Evolutionary conservation across 179 eudicot genomes (phyloP).

Genomic region (Spergularia azorica): DNA sequence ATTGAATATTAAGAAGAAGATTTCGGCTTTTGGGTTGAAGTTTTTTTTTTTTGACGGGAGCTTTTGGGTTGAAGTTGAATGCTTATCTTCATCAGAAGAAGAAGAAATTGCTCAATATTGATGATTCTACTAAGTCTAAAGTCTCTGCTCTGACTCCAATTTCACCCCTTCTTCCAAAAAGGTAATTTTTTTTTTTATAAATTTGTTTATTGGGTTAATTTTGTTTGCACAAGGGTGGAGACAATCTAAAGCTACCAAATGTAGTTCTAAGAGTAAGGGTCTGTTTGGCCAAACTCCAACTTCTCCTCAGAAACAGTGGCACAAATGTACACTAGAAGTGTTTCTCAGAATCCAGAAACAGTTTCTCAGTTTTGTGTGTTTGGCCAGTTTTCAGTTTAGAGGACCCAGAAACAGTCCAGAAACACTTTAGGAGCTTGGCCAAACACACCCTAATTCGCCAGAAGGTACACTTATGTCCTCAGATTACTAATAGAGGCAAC

Average conservation of each 20-base stretch:
- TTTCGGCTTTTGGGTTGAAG: conserved; percentile 32
- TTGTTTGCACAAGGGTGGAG: conserved; percentile 26
- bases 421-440: too few relatives aligned
- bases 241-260: conserved; percentile 39
- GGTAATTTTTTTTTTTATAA: conserved; percentile 11
- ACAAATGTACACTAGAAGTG: too few relatives aligned
- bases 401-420: too few relatives aligned
- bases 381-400: too few relatives aligned
- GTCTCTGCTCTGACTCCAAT: conserved; percentile 1
- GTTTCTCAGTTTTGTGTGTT: too few relatives aligned
- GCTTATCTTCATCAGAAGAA: conserved; percentile 26
- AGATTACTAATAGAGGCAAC: conserved; percentile 19
- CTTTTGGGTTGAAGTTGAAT: too few relatives aligned
- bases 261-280: conserved; percentile 43
- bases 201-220: background rate
- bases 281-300: too few relatives aligned
- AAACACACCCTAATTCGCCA: too few relatives aligned
- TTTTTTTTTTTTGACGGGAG: too few relatives aligned
- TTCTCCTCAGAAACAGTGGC: too few relatives aligned
- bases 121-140: background rate
- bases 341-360: too few relatives aligned
- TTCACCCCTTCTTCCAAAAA: conserved; percentile 31
- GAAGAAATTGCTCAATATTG: conserved; percentile 18
- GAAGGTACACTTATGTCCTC: conserved; percentile 36
- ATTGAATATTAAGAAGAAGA: conserved; percentile 41